Base-by-base conservation (phyloP, 1,284 basidiomycete genomes). In the Kwoniella shivajii region DNA sequence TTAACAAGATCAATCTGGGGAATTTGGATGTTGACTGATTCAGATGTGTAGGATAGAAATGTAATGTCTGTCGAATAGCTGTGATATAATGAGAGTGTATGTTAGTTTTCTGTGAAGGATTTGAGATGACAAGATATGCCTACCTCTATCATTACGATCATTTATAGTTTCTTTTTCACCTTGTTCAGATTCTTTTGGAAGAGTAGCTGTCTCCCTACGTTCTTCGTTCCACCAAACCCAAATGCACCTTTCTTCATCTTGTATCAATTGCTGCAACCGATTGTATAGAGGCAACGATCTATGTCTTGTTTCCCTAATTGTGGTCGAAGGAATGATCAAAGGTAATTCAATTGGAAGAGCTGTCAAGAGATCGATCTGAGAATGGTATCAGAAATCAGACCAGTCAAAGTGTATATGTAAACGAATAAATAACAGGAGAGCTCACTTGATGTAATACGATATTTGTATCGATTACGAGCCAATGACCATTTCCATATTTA, bases 191-290 rank as follows among this genome's bases (percentile, higher is more conserved):
- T 57, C 64, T 33, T 70, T 66, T 5, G 61, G 63, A 7, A 65
- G 61, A 11, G 62, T 67, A 42, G 64, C 64, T 10, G 59, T 82
- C 82, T 77, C 67, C 88, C 85, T 86, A 67, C 88, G 77, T 73
- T 88, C 92, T 73, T 96, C 92, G 70, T 96, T 95, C 79, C 93
- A 94, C 76, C 93, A 96, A 2, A 92, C 84, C 86, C 88, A 94
- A 5, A 79, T 73, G 37, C 64, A 60, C 68, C 91, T 88, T 61
- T 90, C 89, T 53, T 95, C 92, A 64, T 86, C 84, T 61, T 85
- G 87, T 27, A 88, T 82, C 33, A 97, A 80, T 1, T 88, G 85
- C 66, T 90, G 92, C 56, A 97, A 82, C 26, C 92, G 87, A 74
- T 95, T 97, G 79, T 91, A 93, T 16, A 99, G 81, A 0, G 96